Evolutionary conservation across 2,329 filamentous ascomycete species (phyloP).

Genomic region (Pseudogymnoascus sp.): DNA sequence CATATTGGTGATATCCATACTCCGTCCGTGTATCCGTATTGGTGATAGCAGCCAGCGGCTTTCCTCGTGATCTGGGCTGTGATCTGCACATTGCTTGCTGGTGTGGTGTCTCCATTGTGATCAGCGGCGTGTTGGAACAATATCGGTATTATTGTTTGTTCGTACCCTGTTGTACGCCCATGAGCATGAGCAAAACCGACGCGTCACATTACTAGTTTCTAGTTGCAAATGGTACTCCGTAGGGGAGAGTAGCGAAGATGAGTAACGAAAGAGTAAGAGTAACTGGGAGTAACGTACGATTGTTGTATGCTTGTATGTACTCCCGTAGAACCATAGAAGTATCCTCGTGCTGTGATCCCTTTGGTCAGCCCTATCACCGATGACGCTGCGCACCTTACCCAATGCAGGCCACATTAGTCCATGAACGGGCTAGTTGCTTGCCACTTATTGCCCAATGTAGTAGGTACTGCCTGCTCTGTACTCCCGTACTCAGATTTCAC

Average conservation of each 20-base stretch:
- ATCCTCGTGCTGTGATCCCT: neutral
- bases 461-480: neutral
- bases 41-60: neutral
- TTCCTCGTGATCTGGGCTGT: neutral
- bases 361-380: neutral
- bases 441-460: neutral
- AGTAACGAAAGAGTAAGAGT: neutral
- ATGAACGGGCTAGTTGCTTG: neutral
- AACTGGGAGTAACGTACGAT: neutral
- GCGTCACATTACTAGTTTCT: neutral
- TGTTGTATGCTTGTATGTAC: no score
- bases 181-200: slow-evolving; percentile 1
- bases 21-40: neutral
- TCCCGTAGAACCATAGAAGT: no score
- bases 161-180: neutral
- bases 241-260: neutral
- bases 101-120: neutral
- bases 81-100: neutral
- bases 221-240: no score
- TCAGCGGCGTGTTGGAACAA: neutral
- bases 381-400: neutral
- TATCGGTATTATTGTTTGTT: neutral
- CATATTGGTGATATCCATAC: neutral
- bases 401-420: neutral
- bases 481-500: neutral